These are phyloP conservation scores for Zymoseptoria brevis DNA, from an alignment of 2,329 filamentous ascomycete species.

Conservation along the genomic window DNA sequence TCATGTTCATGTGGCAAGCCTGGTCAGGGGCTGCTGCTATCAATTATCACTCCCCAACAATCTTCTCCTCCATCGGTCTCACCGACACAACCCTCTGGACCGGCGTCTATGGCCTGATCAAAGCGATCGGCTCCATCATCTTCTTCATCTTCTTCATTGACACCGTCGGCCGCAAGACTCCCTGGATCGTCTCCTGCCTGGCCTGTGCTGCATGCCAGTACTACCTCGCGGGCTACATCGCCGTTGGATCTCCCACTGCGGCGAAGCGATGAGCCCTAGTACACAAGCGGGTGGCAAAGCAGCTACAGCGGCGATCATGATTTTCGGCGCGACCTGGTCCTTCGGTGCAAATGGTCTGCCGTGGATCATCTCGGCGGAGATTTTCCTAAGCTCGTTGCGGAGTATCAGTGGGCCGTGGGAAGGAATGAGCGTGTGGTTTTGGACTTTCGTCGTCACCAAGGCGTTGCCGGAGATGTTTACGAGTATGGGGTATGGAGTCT, in stretches of 20 bases:
- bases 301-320: constrained; percentile 35
- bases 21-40: constrained; percentile 30
- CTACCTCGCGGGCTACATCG: constrained; percentile 32
- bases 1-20: constrained; percentile 35
- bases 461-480: constrained; percentile 35
- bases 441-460: constrained; percentile 35
- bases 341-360: constrained; percentile 36
- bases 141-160: constrained; percentile 34
- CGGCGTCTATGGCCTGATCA: constrained; percentile 33
- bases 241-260: constrained; percentile 28
- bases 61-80: constrained; percentile 31
- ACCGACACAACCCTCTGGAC: constrained; percentile 31
- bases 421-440: constrained; percentile 29
- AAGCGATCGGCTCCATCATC: constrained; percentile 30
- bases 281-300: constrained; percentile 33
- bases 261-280: constrained; percentile 24
- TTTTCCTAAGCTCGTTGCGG: constrained; percentile 34
- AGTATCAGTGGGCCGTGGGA: constrained; percentile 33
- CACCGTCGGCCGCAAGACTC: constrained; percentile 30
- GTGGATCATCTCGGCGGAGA: constrained; percentile 39
- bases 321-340: constrained; percentile 33
- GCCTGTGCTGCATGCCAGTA: constrained; percentile 32
- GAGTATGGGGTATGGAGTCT: constrained; percentile 34
- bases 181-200: constrained; percentile 33
- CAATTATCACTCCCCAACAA: constrained; percentile 32